phyloP scores from a whole-genome alignment of 495 filamentous ascomycete species.

The Penicillium bovifimosum region DNA sequence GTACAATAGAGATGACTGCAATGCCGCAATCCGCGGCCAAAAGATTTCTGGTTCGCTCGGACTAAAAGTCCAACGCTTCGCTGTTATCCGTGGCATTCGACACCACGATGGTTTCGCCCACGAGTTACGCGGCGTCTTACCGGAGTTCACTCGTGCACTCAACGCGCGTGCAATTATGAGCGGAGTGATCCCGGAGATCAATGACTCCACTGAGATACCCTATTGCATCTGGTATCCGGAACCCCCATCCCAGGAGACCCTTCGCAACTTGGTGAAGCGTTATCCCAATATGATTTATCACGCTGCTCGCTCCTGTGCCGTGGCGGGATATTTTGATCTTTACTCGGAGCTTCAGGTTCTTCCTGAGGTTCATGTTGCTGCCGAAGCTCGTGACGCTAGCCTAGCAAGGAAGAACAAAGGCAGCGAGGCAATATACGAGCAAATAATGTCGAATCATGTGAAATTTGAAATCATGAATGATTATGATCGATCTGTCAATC shows the following conservation, averaged over 20 bases:
- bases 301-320: conserved; percentile 23
- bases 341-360: conserved; percentile 20
- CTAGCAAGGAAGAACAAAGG: conserved; percentile 3
- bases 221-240: no score
- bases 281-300: no score
- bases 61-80: conserved; percentile 1
- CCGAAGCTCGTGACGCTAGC: conserved; percentile 10
- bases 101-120: conserved; percentile 11
- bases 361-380: conserved; percentile 18
- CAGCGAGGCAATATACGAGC: conserved; percentile 14
- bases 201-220: no score
- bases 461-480: no score
- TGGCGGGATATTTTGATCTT: conserved; percentile 17
- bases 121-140: background rate
- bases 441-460: conserved; percentile 11
- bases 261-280: no score
- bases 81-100: conserved; percentile 12
- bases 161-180: no score
- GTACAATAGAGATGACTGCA: conserved; percentile 9
- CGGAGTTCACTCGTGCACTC: no score
- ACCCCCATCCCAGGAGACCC: no score
- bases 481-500: background rate
- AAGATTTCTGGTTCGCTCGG: conserved; percentile 4
- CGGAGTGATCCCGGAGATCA: no score
- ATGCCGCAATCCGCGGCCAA: conserved; percentile 6